Evolutionary conservation across 2,329 filamentous ascomycete genomes (phyloP).

Genomic region (Davidsoniella virescens): DNA sequence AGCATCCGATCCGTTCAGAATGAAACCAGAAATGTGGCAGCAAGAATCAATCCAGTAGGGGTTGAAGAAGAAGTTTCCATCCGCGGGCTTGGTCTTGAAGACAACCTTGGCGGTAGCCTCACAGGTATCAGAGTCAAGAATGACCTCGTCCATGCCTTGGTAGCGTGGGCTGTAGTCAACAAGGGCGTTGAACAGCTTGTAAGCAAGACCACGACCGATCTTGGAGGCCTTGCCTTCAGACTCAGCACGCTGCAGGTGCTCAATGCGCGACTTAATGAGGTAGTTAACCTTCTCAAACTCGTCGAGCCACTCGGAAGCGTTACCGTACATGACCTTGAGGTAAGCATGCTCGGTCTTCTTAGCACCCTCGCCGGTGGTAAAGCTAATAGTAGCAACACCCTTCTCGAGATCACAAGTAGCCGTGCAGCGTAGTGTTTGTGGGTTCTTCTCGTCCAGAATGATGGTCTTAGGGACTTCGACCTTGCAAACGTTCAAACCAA

Average conservation of each 20-base stretch:
- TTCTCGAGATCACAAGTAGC: slow-evolving; percentile 41
- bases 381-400: slow-evolving; percentile 38
- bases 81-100: slow-evolving; percentile 31
- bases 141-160: slow-evolving; percentile 41
- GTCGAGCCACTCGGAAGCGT: slow-evolving; percentile 41
- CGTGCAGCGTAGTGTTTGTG: slow-evolving; percentile 44
- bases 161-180: slow-evolving; percentile 40
- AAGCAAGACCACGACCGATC: slow-evolving; percentile 58
- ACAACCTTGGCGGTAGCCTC: slow-evolving; percentile 35
- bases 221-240: slow-evolving; percentile 52
- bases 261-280: slow-evolving; percentile 47
- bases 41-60: slow-evolving; percentile 44
- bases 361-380: slow-evolving; percentile 42
- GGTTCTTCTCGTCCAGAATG: slow-evolving; percentile 34
- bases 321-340: slow-evolving; percentile 45
- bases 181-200: slow-evolving; percentile 48
- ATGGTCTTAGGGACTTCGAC: slow-evolving; percentile 57
- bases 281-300: slow-evolving; percentile 55
- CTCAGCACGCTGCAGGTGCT: slow-evolving; percentile 42
- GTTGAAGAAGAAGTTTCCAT: slow-evolving; percentile 37
- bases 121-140: slow-evolving; percentile 35
- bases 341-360: slow-evolving; percentile 43
- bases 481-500: slow-evolving; percentile 46
- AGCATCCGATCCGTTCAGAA: slow-evolving; percentile 41
- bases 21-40: slow-evolving; percentile 43